A percentile compares a stretch with the other conserved stretches of the same genome.
Evolutionary conservation across 2,329 filamentous ascomycete species (phyloP).

Genomic region (Penicillium psychrosexuale): DNA sequence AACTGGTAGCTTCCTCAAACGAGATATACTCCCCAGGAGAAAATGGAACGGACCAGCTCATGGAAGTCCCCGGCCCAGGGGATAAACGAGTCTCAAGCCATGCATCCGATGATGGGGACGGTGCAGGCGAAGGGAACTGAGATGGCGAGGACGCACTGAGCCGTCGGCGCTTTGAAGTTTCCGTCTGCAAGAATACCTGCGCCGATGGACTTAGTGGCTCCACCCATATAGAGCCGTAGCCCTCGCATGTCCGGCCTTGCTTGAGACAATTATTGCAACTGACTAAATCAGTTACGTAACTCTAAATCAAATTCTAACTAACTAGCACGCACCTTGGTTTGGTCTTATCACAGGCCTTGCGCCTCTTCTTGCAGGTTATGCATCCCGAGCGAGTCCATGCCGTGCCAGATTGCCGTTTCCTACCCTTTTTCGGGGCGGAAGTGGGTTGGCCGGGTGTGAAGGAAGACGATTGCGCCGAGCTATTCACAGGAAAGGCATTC

Average conservation of each 20-base stretch:
- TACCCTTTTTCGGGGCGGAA: constrained; percentile 20
- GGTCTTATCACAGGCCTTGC: constrained; percentile 39
- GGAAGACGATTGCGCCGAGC: constrained; percentile 4
- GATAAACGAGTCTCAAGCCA: constrained; percentile 12
- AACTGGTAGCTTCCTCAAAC: background rate
- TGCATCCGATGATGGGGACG: constrained; percentile 12
- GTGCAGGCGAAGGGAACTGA: constrained; percentile 9
- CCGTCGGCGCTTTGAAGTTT: constrained; percentile 20
- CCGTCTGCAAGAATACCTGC: constrained; percentile 27
- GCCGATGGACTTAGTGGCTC: constrained; percentile 34
- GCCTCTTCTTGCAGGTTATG: constrained; percentile 39
- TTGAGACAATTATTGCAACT: constrained; percentile 32
- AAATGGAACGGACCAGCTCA: constrained; percentile 4
- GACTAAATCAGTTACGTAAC: background rate
- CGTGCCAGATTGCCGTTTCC: constrained; percentile 26
- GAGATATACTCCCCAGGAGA: constrained; percentile 5
- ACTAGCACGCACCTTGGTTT: constrained; percentile 31
- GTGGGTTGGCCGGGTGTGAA: constrained; percentile 1
- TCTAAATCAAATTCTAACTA: background rate
- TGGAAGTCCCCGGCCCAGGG: constrained; percentile 5
- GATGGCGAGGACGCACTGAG: constrained; percentile 19
- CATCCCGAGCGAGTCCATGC: constrained; percentile 42
- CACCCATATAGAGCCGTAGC: constrained; percentile 39
- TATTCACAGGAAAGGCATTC: constrained; percentile 10
- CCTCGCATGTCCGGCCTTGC: constrained; percentile 36